Percentiles rank a stretch among this genome's conserved stretches.
Evolutionary conservation across 2,329 filamentous ascomycete genomes (phyloP).

Genomic region (Neoarthrinium moseri): DNA sequence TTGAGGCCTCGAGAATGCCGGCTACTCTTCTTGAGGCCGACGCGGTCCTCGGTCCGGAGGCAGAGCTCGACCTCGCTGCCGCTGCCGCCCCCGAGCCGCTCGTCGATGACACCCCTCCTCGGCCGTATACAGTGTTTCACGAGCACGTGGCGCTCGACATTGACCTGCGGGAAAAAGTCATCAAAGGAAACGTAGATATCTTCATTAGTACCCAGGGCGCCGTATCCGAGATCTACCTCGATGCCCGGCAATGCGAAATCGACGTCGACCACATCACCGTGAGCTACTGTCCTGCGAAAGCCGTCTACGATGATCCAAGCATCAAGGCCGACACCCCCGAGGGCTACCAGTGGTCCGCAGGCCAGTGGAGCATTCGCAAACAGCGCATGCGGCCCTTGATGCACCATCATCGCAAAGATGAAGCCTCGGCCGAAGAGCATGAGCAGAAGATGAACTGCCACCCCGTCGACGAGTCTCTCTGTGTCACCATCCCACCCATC

Average conservation of each 20-base stretch:
- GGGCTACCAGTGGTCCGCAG: constrained; percentile 60
- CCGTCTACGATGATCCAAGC: constrained; percentile 64
- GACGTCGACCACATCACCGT: constrained; percentile 54
- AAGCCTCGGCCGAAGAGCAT: constrained; percentile 55
- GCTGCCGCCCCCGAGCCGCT: constrained; percentile 28
- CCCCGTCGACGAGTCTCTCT: constrained; percentile 53
- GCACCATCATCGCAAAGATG: constrained; percentile 45
- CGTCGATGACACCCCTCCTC: constrained; percentile 29
- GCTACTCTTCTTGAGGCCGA: constrained; percentile 26
- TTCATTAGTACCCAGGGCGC: constrained; percentile 64
- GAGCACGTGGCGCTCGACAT: constrained; percentile 89
- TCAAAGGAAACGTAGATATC: constrained; percentile 80
- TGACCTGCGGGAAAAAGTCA: constrained; percentile 72
- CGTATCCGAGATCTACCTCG: constrained; percentile 56
- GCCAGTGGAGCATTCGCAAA: constrained; percentile 74
- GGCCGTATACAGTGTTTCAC: constrained; percentile 61
- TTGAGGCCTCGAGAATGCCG: constrained; percentile 26
- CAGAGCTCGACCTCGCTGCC: constrained; percentile 19
- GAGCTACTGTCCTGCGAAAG: constrained; percentile 41
- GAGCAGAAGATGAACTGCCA: constrained; percentile 52
- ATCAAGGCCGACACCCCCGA: constrained; percentile 59
- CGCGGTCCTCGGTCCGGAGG: constrained; percentile 12
- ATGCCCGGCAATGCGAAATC: constrained; percentile 63
- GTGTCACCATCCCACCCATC: constrained; percentile 35
- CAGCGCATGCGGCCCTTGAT: constrained; percentile 61